phyloP scores from a whole-genome alignment of 2,329 filamentous ascomycete species.

The Verticillium dahliae region DNA sequence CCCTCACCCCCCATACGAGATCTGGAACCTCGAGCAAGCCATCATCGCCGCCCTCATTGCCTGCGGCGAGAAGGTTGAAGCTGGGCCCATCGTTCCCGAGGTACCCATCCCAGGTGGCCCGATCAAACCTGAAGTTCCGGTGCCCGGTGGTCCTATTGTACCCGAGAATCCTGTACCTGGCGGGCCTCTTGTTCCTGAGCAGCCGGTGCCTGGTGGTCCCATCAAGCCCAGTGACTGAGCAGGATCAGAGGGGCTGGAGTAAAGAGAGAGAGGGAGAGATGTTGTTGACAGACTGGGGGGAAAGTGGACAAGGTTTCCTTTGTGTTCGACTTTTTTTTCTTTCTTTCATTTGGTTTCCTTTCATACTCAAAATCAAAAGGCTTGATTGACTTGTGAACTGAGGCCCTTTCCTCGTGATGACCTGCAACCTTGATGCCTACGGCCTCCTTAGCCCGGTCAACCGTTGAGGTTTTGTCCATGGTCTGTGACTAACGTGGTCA shows the following conservation, averaged over 20 bases:
- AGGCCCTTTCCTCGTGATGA: neutral
- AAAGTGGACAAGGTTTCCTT: too few relatives aligned
- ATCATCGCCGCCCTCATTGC: conserved; percentile 12
- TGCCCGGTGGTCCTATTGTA: conserved; percentile 17
- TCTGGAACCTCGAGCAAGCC: conserved; percentile 12
- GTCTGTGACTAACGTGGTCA: neutral
- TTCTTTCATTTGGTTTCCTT: conserved; percentile 5
- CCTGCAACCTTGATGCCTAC: neutral
- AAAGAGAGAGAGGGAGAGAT: neutral
- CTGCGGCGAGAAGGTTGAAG: conserved; percentile 7
- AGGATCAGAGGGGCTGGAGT: neutral
- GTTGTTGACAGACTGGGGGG: neutral
- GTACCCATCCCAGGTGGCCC: conserved; percentile 21
- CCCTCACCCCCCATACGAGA: conserved; percentile 6
- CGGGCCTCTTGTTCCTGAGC: conserved; percentile 16
- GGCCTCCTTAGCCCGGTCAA: neutral
- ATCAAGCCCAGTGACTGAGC: conserved; percentile 6
- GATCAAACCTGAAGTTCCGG: conserved; percentile 19
- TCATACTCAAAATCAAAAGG: conserved; percentile 10
- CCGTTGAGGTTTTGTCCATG: neutral
- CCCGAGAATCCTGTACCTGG: conserved; percentile 23
- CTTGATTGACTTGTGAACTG: conserved; percentile 16
- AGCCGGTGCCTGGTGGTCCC: conserved; percentile 7
- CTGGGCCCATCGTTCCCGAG: conserved; percentile 13
- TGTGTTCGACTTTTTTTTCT: neutral